Conservation (phyloP, 192 early-diverging fungal genomes). For the Dispira simplex region DNA sequence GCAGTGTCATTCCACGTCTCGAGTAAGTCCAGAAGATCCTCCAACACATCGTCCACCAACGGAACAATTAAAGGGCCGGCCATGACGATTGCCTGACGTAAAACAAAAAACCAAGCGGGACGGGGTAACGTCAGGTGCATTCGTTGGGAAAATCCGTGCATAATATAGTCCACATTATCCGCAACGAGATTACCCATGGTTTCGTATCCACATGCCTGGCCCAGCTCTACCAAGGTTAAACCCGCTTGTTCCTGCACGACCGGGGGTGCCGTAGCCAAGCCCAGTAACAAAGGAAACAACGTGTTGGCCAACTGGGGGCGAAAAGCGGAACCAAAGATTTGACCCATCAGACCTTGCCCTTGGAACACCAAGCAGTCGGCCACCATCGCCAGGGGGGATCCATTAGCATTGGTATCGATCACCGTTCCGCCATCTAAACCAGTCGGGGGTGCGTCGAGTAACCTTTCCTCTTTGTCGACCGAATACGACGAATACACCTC, state of each 20-base stretch:
- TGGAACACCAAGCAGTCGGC: not conserved
- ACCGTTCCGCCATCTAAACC: no score
- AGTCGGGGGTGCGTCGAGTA: not conserved
- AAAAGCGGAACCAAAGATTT: not conserved
- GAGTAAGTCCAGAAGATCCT: slow-evolving; percentile 3
- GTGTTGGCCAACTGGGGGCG: not conserved
- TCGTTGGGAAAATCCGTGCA: slow-evolving; percentile 5
- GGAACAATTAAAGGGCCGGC: not conserved
- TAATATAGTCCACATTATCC: slow-evolving; percentile 7
- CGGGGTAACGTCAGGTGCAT: not conserved
- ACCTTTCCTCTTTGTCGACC: not conserved
- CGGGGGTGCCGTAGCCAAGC: not conserved
- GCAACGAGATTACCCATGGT: not conserved
- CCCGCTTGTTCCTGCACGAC: not conserved
- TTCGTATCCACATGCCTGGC: not conserved
- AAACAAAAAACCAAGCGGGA: not conserved
- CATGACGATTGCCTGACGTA: not conserved
- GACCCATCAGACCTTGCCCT: not conserved
- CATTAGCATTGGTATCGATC: not conserved
- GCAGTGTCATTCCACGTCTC: not conserved
- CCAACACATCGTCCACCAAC: slow-evolving; percentile 3
- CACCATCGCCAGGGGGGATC: not conserved
- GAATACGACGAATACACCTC: not conserved
- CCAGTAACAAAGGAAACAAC: not conserved
- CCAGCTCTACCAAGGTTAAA: not conserved